Evolutionary conservation across 441 rosid genomes (phyloP), one percentile per base, ranked within the genome.

Genomic region (Mallotus japonicus): DNA sequence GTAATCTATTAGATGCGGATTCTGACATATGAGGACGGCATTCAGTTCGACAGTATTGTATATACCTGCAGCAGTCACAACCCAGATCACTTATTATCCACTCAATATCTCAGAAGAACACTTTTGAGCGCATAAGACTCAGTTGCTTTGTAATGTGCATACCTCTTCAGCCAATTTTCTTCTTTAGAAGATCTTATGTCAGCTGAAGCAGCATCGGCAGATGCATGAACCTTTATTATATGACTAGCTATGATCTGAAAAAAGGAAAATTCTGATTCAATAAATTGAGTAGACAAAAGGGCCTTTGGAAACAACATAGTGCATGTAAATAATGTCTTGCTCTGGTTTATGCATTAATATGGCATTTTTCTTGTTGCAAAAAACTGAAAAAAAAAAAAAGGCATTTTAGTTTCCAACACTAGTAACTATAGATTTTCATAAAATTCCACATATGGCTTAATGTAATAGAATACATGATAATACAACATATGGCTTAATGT

Each of bases 121-220:
- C 20, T 8, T 24, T 4, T 14, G 4, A 62, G 74, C 63, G 19
- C 12, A 47, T 17, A 76, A 19, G 50, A 22, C 32, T 9, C 51
- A 65, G 67, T 68, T 64, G 13, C 50, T 77, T 62, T 49, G 37
- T 28, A 55, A 74, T 67, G 62, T 49, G 62, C 60, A 47, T 75
- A 95, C 97, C 98, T 91, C 85, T 91, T 92, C 70, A 95, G 87
- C 99, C 97, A 95, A 73, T 91, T 95, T 71, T 91, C 93, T 89
- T 91, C 98, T 82, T 86, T 92, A 62, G 90, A 70, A 82, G 44
- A 67, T 80, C 69, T 85, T 76, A 67, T 77, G 61, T 95, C 93
- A 24, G 71, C 79, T 0, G 93, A 81, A 60, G 77, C 73, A 70
- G 85, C 80, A 80, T 80, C 87, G 3, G 96, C 98, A 81, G 99